phyloP scores from a whole-genome alignment of 164 flowering plant genomes.

The Platanus orientalis region DNA sequence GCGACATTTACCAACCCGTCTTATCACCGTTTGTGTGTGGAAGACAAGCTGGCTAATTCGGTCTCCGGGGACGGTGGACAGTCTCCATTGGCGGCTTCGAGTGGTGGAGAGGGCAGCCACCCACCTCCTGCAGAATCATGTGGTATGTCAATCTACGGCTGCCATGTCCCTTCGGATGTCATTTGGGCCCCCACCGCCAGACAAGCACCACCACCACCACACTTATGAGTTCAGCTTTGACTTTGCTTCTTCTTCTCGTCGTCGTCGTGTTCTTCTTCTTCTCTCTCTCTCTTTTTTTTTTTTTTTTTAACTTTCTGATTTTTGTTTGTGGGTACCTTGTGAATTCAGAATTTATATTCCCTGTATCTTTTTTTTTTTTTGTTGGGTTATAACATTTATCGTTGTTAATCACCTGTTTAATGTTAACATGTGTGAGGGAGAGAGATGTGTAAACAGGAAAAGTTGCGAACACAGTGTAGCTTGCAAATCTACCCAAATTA shows the following conservation, averaged over 20 bases:
- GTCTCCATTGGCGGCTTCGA: constrained; percentile 19
- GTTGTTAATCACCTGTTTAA: background rate
- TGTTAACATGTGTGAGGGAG: background rate
- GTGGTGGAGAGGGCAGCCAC: constrained; percentile 28
- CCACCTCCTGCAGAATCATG: constrained; percentile 25
- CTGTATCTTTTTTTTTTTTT: background rate
- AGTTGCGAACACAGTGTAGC: background rate
- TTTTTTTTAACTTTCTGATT: background rate
- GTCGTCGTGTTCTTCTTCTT: no score
- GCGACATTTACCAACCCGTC: constrained; percentile 48
- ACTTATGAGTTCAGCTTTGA: constrained; percentile 10
- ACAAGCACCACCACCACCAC: constrained; percentile 40
- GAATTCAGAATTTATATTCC: background rate
- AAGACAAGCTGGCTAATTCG: constrained; percentile 23
- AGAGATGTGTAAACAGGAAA: no score
- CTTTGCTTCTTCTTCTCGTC: background rate
- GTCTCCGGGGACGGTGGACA: constrained; percentile 21
- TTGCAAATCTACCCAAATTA: background rate
- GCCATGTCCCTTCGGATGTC: constrained; percentile 53
- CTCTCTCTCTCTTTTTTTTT: background rate
- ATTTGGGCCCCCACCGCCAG: constrained; percentile 65
- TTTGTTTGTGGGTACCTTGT: no score
- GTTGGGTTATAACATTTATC: background rate
- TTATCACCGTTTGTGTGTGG: constrained; percentile 43
- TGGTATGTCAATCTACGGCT: constrained; percentile 42